phyloP scores from a whole-genome alignment of 2,329 filamentous ascomycete species.

The Cercospora sp. region DNA sequence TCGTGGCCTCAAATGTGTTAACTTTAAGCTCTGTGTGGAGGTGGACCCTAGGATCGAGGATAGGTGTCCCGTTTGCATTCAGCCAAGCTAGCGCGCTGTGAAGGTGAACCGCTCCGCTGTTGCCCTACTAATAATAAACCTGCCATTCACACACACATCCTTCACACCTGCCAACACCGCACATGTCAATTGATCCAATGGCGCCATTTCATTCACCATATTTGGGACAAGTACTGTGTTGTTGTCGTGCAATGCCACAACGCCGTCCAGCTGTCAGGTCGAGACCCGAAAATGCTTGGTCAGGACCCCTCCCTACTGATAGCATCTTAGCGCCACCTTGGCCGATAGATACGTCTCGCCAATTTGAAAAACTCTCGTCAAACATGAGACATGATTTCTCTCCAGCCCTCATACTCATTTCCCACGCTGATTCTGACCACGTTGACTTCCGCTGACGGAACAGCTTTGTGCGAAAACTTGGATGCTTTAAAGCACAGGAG shows the following conservation, averaged over 20 bases:
- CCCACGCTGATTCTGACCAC: neutral
- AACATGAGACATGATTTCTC: neutral
- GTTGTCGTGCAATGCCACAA: neutral
- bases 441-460: neutral
- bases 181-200: neutral
- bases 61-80: neutral
- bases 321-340: neutral
- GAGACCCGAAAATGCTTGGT: neutral
- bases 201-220: neutral
- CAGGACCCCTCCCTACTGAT: neutral
- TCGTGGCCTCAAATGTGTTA: conserved; percentile 1
- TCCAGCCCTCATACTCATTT: neutral
- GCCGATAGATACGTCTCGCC: neutral
- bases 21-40: neutral
- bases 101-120: conserved; percentile 2
- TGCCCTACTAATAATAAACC: conserved; percentile 2
- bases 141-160: neutral
- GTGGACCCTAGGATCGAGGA: neutral
- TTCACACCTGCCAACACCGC: neutral
- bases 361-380: neutral
- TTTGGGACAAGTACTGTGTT: neutral
- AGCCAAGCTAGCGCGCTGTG: neutral
- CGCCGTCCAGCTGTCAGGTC: neutral
- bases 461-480: neutral
- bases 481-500: neutral